Conservation (phyloP, 2,329 filamentous ascomycete species). For the Xenosphaeropsis pyriputrescens region DNA sequence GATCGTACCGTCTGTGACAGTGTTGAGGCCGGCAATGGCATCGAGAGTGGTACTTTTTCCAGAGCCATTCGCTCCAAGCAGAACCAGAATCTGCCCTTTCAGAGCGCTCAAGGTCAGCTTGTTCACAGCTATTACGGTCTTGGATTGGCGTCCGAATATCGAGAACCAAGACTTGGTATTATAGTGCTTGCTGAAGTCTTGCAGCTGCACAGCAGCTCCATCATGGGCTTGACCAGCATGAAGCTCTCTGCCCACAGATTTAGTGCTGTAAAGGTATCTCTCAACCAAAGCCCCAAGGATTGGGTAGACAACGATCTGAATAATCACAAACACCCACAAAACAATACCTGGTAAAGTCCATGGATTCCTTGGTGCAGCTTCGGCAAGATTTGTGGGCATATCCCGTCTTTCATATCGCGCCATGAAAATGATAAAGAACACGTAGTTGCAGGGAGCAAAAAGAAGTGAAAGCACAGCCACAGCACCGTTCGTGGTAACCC, state of each 20-base stretch:
- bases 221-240: slow-evolving; percentile 9
- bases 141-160: slow-evolving; percentile 24
- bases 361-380: slow-evolving; percentile 41
- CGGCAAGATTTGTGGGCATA: slow-evolving; percentile 41
- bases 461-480: slow-evolving; percentile 59
- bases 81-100: slow-evolving; percentile 70
- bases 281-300: slow-evolving; percentile 64
- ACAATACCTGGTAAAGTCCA: slow-evolving; percentile 60
- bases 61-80: slow-evolving; percentile 79
- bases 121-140: slow-evolving; percentile 67
- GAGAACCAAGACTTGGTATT: slow-evolving; percentile 40
- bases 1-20: slow-evolving; percentile 62
- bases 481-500: slow-evolving; percentile 37
- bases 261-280: slow-evolving; percentile 59
- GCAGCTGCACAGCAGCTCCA: slow-evolving; percentile 39
- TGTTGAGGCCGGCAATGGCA: slow-evolving; percentile 71
- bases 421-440: slow-evolving; percentile 63
- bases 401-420: slow-evolving; percentile 60
- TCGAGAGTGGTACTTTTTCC: slow-evolving; percentile 87
- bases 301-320: slow-evolving; percentile 70
- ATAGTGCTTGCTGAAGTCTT: slow-evolving; percentile 68
- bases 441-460: slow-evolving; percentile 80
- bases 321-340: slow-evolving; percentile 61
- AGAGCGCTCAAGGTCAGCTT: slow-evolving; percentile 55
- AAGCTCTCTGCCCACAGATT: slow-evolving; percentile 44